A percentile compares a stretch with the other conserved stretches of the same genome.
Evolutionary conservation across 2,329 filamentous ascomycete species (phyloP).

Genomic region (Myrmaecium sp.): DNA sequence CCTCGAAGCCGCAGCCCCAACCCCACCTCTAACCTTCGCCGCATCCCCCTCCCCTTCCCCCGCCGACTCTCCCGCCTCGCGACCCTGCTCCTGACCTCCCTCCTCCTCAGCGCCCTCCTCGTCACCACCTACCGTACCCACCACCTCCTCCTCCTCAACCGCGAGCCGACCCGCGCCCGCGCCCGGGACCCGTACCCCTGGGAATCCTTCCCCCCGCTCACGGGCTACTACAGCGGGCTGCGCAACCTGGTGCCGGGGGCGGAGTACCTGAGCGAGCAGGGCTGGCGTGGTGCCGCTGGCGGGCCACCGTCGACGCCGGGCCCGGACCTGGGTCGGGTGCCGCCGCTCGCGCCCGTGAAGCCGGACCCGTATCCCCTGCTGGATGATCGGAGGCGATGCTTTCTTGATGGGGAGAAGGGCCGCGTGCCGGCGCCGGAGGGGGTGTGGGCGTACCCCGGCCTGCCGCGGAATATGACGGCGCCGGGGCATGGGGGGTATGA

Average conservation of each 20-base stretch:
- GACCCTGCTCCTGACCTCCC: too few species aligned
- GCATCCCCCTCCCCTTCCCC: too few species aligned
- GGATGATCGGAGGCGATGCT: too few species aligned
- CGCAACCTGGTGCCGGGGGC: constrained; percentile 26
- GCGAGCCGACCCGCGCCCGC: too few species aligned
- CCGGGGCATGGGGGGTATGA: constrained; percentile 33
- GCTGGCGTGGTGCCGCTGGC: constrained; percentile 20
- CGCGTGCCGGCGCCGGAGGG: constrained; percentile 38
- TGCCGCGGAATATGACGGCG: constrained; percentile 31
- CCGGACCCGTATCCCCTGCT: too few species aligned
- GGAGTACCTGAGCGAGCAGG: constrained; percentile 28
- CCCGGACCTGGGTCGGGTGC: constrained; percentile 14
- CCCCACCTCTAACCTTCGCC: too few species aligned
- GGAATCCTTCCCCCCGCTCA: constrained; percentile 28
- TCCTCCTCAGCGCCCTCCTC: too few species aligned
- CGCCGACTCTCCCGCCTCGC: too few species aligned
- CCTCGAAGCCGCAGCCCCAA: too few species aligned
- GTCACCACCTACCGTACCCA: too few species aligned
- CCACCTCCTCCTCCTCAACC: too few species aligned
- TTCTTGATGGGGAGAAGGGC: constrained; percentile 40
- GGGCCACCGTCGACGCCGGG: constrained; percentile 21
- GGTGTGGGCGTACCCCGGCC: constrained; percentile 45
- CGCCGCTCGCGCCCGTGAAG: constrained; percentile 33
- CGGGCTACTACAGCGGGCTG: constrained; percentile 32
- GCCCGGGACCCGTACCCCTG: constrained; percentile 25